phyloP scores from a whole-genome alignment of 805 yeast genomes.

The Jamesozyma hellenica region DNA sequence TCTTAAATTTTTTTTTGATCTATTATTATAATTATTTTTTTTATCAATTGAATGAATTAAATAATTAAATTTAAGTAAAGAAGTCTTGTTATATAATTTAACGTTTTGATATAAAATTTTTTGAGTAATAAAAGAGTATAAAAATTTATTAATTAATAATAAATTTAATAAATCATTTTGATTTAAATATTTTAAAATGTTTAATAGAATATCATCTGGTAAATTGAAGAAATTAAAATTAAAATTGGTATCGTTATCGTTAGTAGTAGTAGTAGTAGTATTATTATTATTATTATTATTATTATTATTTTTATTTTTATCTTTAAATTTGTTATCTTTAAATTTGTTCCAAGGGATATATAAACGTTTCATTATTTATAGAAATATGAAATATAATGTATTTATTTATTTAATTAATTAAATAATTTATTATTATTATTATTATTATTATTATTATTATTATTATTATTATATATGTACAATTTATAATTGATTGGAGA shows the following conservation, averaged over 20 bases:
- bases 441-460: too few species aligned
- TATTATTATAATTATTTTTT: slow-evolving; percentile 8
- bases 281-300: not conserved
- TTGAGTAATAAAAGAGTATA: slow-evolving; percentile 19
- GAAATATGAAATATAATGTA: too few species aligned
- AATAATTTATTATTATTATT: too few species aligned
- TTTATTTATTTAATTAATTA: too few species aligned
- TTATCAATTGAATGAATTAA: slow-evolving; percentile 23
- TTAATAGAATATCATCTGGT: slow-evolving; percentile 17
- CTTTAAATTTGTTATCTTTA: too few species aligned
- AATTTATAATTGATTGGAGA: too few species aligned
- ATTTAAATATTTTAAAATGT: slow-evolving; percentile 21
- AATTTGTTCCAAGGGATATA: not conserved
- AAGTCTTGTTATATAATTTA: slow-evolving; percentile 15
- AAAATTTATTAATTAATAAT: slow-evolving; percentile 18
- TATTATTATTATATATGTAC: too few species aligned
- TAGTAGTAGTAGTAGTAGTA: not conserved
- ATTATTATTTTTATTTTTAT: not conserved
- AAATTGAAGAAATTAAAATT: slow-evolving; percentile 12
- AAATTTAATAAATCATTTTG: slow-evolving; percentile 12
- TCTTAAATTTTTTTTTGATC: slow-evolving; percentile 15
- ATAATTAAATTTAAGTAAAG: slow-evolving; percentile 24
- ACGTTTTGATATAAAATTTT: slow-evolving; percentile 23
- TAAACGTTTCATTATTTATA: too few species aligned
- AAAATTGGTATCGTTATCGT: not conserved